Evolutionary conservation across 805 yeast genomes (phyloP), one percentile per base, ranked within the genome.

Genomic region (Zygosaccharomyces gambellarensis): DNA sequence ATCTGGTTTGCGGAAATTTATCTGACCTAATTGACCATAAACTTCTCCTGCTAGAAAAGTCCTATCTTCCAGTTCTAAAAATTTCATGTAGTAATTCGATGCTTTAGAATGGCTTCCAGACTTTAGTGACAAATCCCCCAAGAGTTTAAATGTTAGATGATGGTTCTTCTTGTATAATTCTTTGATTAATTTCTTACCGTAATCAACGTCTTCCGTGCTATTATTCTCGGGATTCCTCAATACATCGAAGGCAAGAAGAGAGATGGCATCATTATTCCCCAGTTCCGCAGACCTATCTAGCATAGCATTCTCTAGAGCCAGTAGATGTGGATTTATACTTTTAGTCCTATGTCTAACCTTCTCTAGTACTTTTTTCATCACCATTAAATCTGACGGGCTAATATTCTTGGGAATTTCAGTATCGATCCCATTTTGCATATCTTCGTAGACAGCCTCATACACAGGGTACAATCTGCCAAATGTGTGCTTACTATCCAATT

Each of bases 261-360:
- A 73, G 21, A 90, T 79, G 0, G 97, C 96, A 65, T 89, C 88
- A 54, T 81, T 78, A 58, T 85, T 81, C 0, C 97, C 96, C 59
- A 80, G 59, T 59, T 87, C 95, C 0, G 96, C 96, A 11, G 96
- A 88, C 45, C 76, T 77, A 51, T 89, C 95, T n/a, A 90, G 76
- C 19, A 90, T 65, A 54, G 80, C 82, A 54, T 82, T 79, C 61
- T 90, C 96, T 31, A 88, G 69, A 11, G 71, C 78, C 4, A 85
- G 70, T 19, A 85, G 68, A 52, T 81, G 70, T 45, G 62, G 75
- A 57, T 85, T 82, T 2, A 78, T 72, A 0, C 83, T 72, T 50
- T 83, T 82, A 0, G 90, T 80, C 30, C 78, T 74, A 5, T 69
- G 71, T 39, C 96, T 66, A 45, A 85, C 72, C 46, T 78, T 80